Base-by-base conservation (phyloP, 2,329 filamentous ascomycete species). In the Dothiorella sarmentorum region DNA sequence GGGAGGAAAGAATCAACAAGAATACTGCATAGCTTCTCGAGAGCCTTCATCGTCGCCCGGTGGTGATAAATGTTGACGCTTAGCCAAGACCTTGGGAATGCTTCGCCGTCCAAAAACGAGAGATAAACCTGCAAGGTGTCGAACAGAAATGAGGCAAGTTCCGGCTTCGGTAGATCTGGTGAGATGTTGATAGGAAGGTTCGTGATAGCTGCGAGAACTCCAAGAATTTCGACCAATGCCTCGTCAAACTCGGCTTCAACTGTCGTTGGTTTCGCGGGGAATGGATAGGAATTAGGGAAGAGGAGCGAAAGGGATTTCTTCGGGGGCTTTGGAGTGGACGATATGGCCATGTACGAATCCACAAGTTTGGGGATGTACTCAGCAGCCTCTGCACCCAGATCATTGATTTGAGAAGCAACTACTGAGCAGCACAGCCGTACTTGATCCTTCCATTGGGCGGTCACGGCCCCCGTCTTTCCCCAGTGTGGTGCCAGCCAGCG, bases 401-500 rank as follows among this genome's bases (percentile, higher is more conserved):
- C 83, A 38, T 89, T 84, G 59, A 92, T 82, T 70, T 97, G 90
- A 62, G 89, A 91, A 7, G 93, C 90, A 33, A 99, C 81, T 31
- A 99, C 89, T 0, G 93, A 95, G 74, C 91, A 96, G 73, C 93
- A 96, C 15, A 99, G 78, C 15, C 94, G 88, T 17, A 97, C 89
- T 75, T 97, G 94, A 20, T 96, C 91, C 63, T 88, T 88, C 85
- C 91, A 97, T 68, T 96, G 90, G 33, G 92, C 87, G 2, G 85
- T 91, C 9, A 93, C 84, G 26, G 86, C 79, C 3, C 84, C 81
- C 0, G 82, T 84, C 62, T 85, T 84, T 11, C 93, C 93, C 94
- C 94, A 99, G 72, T 97, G 92, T 3, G 93, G 92, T 11, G 87
- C 86, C 60, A 99, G 86, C 94, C 94, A 99, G 61, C 88, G 81